Conservation (phyloP, 1,284 basidiomycete species). For the Rhodotorula sp. region DNA sequence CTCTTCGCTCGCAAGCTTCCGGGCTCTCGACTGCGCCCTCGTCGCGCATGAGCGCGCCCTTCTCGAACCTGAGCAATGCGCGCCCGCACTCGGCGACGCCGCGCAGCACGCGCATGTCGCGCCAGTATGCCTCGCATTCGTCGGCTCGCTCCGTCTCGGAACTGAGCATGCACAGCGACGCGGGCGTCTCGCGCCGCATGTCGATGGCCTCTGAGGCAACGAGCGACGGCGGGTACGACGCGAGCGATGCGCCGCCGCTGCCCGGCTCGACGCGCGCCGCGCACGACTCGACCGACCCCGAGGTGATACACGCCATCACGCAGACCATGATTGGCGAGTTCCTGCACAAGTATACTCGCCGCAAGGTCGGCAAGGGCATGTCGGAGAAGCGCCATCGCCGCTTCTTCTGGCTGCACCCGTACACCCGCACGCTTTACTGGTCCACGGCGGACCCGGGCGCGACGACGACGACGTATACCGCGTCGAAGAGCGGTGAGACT, state of each 20-base stretch:
- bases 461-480: conserved; percentile 78
- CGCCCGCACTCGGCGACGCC: conserved; percentile 18
- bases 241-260: conserved; percentile 7
- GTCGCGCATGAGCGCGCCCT: conserved; percentile 7
- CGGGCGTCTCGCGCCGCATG: conserved; percentile 27
- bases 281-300: conserved; percentile 70
- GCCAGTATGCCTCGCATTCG: conserved; percentile 15
- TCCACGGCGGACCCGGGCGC: conserved; percentile 85
- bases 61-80: conserved; percentile 7
- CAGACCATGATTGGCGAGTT: conserved; percentile 99
- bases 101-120: conserved; percentile 5
- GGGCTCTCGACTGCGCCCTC: conserved; percentile 12
- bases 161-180: conserved; percentile 36
- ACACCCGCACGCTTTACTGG: conserved; percentile 98
- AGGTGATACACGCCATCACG: conserved; percentile 91
- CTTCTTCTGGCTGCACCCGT: conserved; percentile 99
- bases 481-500: conserved; percentile 88
- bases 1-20: conserved; percentile 18
- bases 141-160: conserved; percentile 37
- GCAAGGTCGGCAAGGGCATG: conserved; percentile 84
- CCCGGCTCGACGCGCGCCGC: conserved; percentile 18
- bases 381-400: conserved; percentile 88
- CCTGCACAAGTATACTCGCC: conserved; percentile 94
- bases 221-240: conserved; percentile 45
- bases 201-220: conserved; percentile 47